Conservation (phyloP, 768 basidiomycete genomes). For the Sutorius australiensis region DNA sequence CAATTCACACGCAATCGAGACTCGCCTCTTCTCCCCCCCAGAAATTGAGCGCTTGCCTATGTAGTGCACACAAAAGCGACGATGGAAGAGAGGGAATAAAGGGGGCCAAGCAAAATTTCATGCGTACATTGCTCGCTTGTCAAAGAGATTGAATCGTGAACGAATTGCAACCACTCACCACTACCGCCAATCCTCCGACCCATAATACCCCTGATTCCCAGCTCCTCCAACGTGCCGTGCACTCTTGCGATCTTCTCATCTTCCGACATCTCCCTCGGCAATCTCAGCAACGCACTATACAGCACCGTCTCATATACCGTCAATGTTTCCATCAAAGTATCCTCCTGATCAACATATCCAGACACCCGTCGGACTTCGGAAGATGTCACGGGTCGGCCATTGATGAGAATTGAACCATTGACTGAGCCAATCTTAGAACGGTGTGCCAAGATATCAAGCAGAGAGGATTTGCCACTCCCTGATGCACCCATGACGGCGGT, state of each 20-base stretch:
- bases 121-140: background rate
- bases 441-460: constrained; percentile 92
- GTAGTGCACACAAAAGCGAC: background rate
- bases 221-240: constrained; percentile 92
- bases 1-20: constrained; percentile 96
- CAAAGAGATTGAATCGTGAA: background rate
- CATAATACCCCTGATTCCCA: constrained; percentile 90
- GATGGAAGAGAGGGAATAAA: background rate
- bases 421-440: constrained; percentile 82
- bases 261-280: constrained; percentile 92
- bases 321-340: constrained; percentile 93
- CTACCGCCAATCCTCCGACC: constrained; percentile 86
- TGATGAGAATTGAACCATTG: constrained; percentile 71
- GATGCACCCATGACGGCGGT: constrained; percentile 98
- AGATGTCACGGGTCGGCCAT: constrained; percentile 75
- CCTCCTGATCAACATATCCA: constrained; percentile 98
- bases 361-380: constrained; percentile 78
- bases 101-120: background rate
- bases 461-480: constrained; percentile 93
- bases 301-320: constrained; percentile 98
- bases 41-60: constrained; percentile 88
- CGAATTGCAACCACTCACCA: constrained; percentile 44
- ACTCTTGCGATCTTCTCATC: constrained; percentile 95
- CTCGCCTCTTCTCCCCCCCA: constrained; percentile 95
- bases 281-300: constrained; percentile 84